Evolutionary conservation across 78 protist species (phyloP).

Genomic region (Dictyostelium brefeldianum): DNA sequence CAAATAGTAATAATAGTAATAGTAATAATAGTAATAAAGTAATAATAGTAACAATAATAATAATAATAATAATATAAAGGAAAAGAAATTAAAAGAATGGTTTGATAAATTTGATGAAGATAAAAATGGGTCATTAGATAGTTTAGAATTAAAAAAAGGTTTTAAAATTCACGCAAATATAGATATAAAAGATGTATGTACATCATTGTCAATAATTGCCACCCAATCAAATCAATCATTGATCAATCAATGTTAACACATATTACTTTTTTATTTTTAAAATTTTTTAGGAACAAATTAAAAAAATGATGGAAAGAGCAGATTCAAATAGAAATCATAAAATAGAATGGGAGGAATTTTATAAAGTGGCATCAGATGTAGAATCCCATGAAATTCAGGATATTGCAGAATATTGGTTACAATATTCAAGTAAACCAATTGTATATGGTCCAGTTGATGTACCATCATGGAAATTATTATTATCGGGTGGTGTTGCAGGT

Average conservation of each 20-base stretch:
- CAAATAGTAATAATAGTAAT: constrained; percentile 7
- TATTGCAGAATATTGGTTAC: constrained; percentile 76
- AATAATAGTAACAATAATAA: constrained; percentile 39
- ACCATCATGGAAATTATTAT: constrained; percentile 76
- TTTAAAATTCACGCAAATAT: constrained; percentile 42
- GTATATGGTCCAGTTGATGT: constrained; percentile 39
- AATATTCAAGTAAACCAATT: constrained; percentile 47
- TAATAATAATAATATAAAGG: not conserved
- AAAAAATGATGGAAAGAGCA: constrained; percentile 72
- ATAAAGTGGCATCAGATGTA: constrained; percentile 6
- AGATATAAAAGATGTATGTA: constrained; percentile 49
- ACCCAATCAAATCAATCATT: too few relatives aligned
- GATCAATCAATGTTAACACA: too few relatives aligned
- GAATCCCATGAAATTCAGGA: constrained; percentile 52
- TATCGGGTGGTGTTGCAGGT: constrained; percentile 95
- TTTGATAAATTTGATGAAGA: constrained; percentile 67
- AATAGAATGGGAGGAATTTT: constrained; percentile 71
- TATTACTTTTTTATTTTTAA: not conserved
- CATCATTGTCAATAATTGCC: too few relatives aligned
- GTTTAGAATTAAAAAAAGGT: constrained; percentile 47
- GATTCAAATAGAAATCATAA: constrained; percentile 68
- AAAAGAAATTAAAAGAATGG: constrained; percentile 25
- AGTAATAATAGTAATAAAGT: constrained; percentile 17
- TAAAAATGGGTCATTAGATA: constrained; percentile 51
- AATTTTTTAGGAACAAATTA: constrained; percentile 57